Evolutionary conservation across 768 basidiomycete species (phyloP).

Genomic region (Macrolepiota albuminosa): DNA sequence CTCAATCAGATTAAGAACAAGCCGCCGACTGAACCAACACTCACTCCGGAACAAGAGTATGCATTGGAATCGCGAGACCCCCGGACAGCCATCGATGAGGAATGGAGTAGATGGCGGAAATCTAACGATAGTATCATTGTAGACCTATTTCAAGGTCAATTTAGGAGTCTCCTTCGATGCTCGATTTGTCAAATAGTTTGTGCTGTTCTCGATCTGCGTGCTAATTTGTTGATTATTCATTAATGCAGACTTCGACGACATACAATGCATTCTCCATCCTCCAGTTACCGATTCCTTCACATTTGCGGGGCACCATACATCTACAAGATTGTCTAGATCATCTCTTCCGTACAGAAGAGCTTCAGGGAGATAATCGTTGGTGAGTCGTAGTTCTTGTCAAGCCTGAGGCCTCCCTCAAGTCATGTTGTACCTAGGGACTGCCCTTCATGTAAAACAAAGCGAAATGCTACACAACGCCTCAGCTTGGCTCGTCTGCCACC

Average conservation of each 20-base stretch:
- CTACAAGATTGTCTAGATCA: conserved; percentile 82
- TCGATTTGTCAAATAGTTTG: conserved; percentile 84
- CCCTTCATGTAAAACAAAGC: conserved; percentile 86
- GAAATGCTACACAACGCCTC: conserved; percentile 81
- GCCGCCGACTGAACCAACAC: conserved; percentile 51
- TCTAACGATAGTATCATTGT: conserved; percentile 93
- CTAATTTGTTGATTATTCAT: conserved; percentile 2
- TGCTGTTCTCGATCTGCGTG: not conserved
- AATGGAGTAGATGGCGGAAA: conserved; percentile 88
- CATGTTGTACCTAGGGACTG: conserved; percentile 65
- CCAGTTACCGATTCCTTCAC: conserved; percentile 76
- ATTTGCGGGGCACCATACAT: conserved; percentile 51
- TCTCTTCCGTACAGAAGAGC: conserved; percentile 85
- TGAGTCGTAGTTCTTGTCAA: conserved; percentile 27
- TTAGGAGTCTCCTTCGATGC: conserved; percentile 85
- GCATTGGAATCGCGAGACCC: conserved; percentile 70
- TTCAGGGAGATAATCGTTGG: conserved; percentile 95
- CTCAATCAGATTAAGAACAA: conserved; percentile 79
- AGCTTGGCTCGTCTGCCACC: conserved; percentile 92
- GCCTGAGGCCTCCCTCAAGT: too few species aligned
- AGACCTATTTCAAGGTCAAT: conserved; percentile 97
- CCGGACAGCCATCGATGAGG: conserved; percentile 83
- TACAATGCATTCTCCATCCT: conserved; percentile 97
- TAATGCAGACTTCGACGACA: conserved; percentile 84
- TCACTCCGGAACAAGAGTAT: conserved; percentile 77